Evolutionary conservation across 805 yeast species (phyloP).

Genomic region (Saccharomycopsis capsularis): DNA sequence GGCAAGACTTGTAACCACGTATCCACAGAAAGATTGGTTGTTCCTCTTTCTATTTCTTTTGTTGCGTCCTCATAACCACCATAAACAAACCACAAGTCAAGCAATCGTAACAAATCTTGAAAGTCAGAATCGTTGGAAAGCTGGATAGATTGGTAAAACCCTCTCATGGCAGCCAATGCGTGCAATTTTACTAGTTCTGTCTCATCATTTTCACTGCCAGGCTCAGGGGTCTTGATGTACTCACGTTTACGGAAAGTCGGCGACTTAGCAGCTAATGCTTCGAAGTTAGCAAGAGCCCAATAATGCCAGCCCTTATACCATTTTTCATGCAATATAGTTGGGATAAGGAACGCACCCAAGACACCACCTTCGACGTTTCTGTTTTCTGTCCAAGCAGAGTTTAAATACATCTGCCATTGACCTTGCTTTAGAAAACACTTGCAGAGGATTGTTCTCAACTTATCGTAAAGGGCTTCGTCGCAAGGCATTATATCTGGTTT

Average conservation of each 20-base stretch:
- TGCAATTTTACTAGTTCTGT: slow-evolving; percentile 69
- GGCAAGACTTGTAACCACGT: slow-evolving; percentile 96
- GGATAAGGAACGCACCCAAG: slow-evolving; percentile 83
- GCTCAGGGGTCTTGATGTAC: slow-evolving; percentile 25
- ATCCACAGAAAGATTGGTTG: slow-evolving; percentile 79
- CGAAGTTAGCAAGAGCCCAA: slow-evolving; percentile 98
- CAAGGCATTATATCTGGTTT: slow-evolving; percentile 70
- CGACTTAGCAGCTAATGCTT: slow-evolving; percentile 67
- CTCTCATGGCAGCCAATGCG: slow-evolving; percentile 92
- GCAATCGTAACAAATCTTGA: slow-evolving; percentile 83
- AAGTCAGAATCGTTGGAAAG: slow-evolving; percentile 79
- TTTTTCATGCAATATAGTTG: slow-evolving; percentile 85
- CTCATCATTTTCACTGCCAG: slow-evolving; percentile 25
- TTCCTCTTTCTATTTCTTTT: slow-evolving; percentile 84
- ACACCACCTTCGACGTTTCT: slow-evolving; percentile 68
- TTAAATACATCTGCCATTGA: slow-evolving; percentile 90
- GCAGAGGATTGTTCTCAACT: slow-evolving; percentile 78
- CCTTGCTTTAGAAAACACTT: slow-evolving; percentile 96
- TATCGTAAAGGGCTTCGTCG: slow-evolving; percentile 37
- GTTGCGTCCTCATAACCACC: slow-evolving; percentile 94
- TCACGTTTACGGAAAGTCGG: slow-evolving; percentile 30
- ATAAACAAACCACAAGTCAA: slow-evolving; percentile 92
- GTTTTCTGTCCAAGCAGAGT: slow-evolving; percentile 71
- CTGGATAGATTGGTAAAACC: slow-evolving; percentile 91
- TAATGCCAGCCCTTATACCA: slow-evolving; percentile 99